A percentile compares a stretch with the other conserved stretches of the same genome.
phyloP scores from a whole-genome alignment of 495 filamentous ascomycete genomes.

The Thermochaetoides thermophila region DNA sequence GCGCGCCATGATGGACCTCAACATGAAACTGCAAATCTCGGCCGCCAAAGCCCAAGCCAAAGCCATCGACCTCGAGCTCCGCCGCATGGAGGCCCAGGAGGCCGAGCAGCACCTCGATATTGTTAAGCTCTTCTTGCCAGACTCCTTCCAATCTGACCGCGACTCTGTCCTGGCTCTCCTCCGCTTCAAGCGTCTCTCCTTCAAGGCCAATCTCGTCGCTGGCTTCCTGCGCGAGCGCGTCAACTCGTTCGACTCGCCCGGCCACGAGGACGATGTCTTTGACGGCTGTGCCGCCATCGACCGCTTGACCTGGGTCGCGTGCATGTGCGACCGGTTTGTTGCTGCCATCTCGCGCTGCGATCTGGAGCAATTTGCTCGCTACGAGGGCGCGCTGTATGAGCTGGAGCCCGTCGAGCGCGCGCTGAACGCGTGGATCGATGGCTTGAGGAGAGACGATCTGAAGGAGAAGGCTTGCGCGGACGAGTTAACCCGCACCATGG shows the following conservation, averaged over 20 bases:
- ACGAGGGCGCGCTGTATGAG: constrained; percentile 68
- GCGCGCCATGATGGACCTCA: constrained; percentile 88
- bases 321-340: constrained; percentile 72
- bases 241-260: constrained; percentile 35
- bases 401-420: constrained; percentile 86
- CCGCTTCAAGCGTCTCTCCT: constrained; percentile 73
- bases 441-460: constrained; percentile 69
- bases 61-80: constrained; percentile 80
- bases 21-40: constrained; percentile 79
- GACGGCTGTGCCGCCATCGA: constrained; percentile 66
- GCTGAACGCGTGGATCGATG: constrained; percentile 79
- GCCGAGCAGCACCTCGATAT: constrained; percentile 78
- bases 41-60: constrained; percentile 84
- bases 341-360: constrained; percentile 61
- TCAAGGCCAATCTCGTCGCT: constrained; percentile 72
- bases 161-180: constrained; percentile 77
- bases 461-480: constrained; percentile 64
- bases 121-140: constrained; percentile 75
- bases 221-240: constrained; percentile 66
- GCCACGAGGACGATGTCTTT: constrained; percentile 59
- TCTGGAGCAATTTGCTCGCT: constrained; percentile 57
- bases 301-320: constrained; percentile 70
- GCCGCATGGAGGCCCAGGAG: constrained; percentile 79
- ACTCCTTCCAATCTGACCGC: constrained; percentile 61
- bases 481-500: constrained; percentile 70